phyloP scores from a whole-genome alignment of 2,329 filamentous ascomycete species.

The Septoria linicola region DNA sequence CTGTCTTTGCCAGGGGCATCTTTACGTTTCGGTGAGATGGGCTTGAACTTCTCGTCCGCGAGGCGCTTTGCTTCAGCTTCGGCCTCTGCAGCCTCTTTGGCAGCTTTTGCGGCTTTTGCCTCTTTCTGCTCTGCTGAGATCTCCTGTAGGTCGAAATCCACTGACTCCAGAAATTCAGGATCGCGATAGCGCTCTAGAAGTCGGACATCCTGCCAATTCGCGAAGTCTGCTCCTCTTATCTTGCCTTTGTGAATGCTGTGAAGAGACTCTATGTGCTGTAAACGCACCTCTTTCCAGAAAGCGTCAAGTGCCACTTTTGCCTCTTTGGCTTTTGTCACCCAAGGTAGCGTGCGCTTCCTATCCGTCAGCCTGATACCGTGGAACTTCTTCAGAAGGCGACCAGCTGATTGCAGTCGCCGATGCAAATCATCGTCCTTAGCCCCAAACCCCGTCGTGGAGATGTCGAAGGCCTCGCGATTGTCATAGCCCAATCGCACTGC shows the following conservation, averaged over 20 bases:
- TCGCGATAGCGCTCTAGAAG: background rate
- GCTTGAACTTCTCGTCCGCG: background rate
- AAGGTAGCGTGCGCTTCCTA: background rate
- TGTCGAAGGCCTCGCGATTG: background rate
- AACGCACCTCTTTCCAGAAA: slow-evolving; percentile 4
- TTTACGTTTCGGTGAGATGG: background rate
- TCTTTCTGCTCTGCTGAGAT: background rate
- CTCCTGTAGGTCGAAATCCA: background rate
- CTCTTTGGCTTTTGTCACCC: slow-evolving; percentile 3
- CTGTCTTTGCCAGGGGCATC: background rate
- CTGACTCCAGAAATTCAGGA: background rate
- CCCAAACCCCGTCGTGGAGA: background rate
- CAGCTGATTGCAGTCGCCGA: background rate
- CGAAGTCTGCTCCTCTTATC: background rate
- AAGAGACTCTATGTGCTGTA: background rate
- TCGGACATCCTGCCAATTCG: background rate
- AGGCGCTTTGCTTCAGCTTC: background rate
- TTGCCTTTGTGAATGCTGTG: background rate
- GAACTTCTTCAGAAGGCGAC: background rate
- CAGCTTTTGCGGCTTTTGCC: too few species aligned
- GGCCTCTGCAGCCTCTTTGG: background rate
- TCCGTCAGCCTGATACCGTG: background rate
- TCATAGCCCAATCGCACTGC: background rate
- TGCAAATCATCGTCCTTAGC: background rate
- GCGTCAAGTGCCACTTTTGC: slow-evolving; percentile 1